phyloP scores from a whole-genome alignment of 1,284 basidiomycete species.

The Naganishia cerealis region DNA sequence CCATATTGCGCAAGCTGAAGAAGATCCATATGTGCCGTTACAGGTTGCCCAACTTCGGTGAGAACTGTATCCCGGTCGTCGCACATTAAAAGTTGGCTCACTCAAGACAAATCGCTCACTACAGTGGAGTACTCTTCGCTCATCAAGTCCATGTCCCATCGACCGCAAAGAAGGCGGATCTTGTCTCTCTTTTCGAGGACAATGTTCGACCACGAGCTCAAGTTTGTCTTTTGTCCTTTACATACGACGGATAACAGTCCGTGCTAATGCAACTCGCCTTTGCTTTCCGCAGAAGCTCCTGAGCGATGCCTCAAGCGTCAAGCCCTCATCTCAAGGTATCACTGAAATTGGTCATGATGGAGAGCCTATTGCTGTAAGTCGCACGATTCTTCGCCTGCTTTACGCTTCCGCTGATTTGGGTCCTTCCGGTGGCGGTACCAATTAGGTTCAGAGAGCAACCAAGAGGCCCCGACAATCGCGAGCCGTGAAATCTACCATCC shows the following conservation, averaged over 20 bases:
- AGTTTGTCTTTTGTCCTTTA: conserved; percentile 47
- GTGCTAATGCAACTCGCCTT: background rate
- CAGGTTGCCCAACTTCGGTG: conserved; percentile 54
- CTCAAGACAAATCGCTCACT: conserved; percentile 2
- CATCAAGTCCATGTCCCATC: conserved; percentile 76
- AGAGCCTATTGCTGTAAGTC: conserved; percentile 29
- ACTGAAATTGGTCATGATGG: conserved; percentile 34
- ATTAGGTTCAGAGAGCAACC: conserved; percentile 4
- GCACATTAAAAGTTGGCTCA: background rate
- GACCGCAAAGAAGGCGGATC: conserved; percentile 79
- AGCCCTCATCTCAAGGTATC: conserved; percentile 50
- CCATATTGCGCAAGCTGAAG: conserved; percentile 24
- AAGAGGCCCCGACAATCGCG: conserved; percentile 35
- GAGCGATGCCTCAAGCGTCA: conserved; percentile 41
- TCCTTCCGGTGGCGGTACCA: background rate
- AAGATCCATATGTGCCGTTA: conserved; percentile 7
- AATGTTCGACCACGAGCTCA: conserved; percentile 66
- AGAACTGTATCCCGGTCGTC: conserved; percentile 13
- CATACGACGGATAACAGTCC: background rate
- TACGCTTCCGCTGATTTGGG: background rate
- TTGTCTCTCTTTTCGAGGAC: conserved; percentile 75
- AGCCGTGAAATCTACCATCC: conserved; percentile 55
- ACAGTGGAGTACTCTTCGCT: conserved; percentile 65
- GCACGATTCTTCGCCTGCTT: no score
- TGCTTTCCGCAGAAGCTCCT: conserved; percentile 34